Evolutionary conservation across 2,329 filamentous ascomycete genomes (phyloP), one percentile per base, ranked within the genome.

Genomic region (Ilyonectria destructans): DNA sequence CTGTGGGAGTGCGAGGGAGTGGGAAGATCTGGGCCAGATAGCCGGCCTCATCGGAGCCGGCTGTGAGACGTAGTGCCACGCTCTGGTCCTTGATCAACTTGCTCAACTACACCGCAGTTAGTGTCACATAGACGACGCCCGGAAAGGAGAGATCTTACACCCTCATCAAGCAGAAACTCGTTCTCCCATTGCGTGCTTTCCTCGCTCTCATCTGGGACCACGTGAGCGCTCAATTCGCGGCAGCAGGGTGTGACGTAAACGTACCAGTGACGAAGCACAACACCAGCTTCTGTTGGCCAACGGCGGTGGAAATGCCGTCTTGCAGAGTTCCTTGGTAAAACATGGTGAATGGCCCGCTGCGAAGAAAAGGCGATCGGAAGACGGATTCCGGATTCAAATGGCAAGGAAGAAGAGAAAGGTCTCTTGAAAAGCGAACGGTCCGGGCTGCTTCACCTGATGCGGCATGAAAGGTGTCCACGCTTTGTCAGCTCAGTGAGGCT

Each of bases 21-120:
- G 94, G 93, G 75, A 94, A 97, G 75, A 97, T 93, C 52, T 93
- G 93, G 10, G 91, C 88, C 15, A 98, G 85, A 76, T 94, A 97
- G 6, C 89, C 90, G 10, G 94, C 94, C 83, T 97, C 95, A 71
- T 92, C 88, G 2, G 93, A 95, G 23, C 91, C 93, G 19, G 91
- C 90, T 37, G 86, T 81, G 23, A 98, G 85, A 58, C 91, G 89
- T 23, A 98, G 85, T 8, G 92, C 82, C 21, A 98, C 85, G 3
- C 93, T 88, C 75, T 91, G 89, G 40, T 86, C 83, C 29, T 84
- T 81, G 65, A 96, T 84, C 31, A 90, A 77, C 59, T 82, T 81
- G 59, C 83, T 85, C 60, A 92, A 77, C 89, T 92, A 70, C 21
- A 74, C 45, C 48, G 40, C 6, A 45, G 61, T 76, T 67, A 75